A percentile compares a stretch with the other conserved stretches of the same genome.
These are phyloP conservation scores for Leucaena leucocephala DNA, from an alignment of 306 rosid species.

Conservation along the genomic window DNA sequence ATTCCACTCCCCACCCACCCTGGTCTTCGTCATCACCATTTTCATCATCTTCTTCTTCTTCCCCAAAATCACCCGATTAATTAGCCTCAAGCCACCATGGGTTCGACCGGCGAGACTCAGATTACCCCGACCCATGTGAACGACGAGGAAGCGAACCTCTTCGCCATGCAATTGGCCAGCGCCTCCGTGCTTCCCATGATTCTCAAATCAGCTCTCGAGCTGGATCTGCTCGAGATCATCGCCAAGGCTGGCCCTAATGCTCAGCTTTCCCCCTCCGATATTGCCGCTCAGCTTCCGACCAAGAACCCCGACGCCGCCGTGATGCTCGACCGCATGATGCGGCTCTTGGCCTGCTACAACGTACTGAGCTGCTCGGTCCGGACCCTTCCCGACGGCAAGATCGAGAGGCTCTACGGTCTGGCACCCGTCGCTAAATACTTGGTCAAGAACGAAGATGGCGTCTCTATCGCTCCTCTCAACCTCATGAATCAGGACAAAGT, in stretches of 20 bases:
- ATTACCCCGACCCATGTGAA: slow-evolving; percentile 71
- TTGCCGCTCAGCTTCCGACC: slow-evolving; percentile 70
- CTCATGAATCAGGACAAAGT: slow-evolving; percentile 95
- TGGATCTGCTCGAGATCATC: slow-evolving; percentile 77
- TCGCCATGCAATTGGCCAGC: slow-evolving; percentile 87
- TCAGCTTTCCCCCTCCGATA: slow-evolving; percentile 51
- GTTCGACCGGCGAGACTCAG: slow-evolving; percentile 68
- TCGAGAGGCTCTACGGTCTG: slow-evolving; percentile 73
- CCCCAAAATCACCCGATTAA: background rate
- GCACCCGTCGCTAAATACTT: slow-evolving; percentile 84
- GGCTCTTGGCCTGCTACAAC: slow-evolving; percentile 76
- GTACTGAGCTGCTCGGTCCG: slow-evolving; percentile 53
- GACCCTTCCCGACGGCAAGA: slow-evolving; percentile 53
- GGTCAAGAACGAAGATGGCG: slow-evolving; percentile 83
- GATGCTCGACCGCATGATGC: slow-evolving; percentile 75
- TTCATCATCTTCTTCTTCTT: background rate
- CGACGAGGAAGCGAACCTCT: slow-evolving; percentile 85
- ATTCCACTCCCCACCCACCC: background rate
- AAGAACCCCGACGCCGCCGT: slow-evolving; percentile 68
- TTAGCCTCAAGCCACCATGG: slow-evolving; percentile 42
- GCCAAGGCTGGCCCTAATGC: slow-evolving; percentile 69
- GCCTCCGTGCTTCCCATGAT: slow-evolving; percentile 89
- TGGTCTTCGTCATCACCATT: background rate
- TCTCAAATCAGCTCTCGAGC: slow-evolving; percentile 79
- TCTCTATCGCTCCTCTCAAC: slow-evolving; percentile 73